phyloP scores from a whole-genome alignment of 345 rosid genomes.

The Sisymbrium altissimum region DNA sequence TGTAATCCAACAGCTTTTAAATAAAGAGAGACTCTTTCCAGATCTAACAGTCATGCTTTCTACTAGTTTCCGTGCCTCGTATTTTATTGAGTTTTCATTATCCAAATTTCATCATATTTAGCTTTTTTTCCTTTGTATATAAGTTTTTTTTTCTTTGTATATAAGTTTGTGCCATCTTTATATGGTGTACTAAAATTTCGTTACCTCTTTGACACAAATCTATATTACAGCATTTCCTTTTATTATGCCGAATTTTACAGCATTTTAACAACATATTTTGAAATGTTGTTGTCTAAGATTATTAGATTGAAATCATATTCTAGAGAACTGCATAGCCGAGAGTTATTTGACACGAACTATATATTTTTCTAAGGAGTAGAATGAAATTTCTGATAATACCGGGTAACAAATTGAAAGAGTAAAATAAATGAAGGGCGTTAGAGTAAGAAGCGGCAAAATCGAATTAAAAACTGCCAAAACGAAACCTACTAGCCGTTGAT shows the following conservation, averaged over 20 bases:
- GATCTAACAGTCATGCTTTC: constrained; percentile 19
- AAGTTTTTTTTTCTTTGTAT: not conserved
- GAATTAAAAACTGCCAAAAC: constrained; percentile 36
- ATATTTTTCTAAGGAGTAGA: not conserved
- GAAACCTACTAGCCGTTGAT: constrained; percentile 22
- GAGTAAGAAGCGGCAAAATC: constrained; percentile 22
- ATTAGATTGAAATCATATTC: not conserved
- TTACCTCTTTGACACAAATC: not conserved
- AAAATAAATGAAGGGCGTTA: not conserved
- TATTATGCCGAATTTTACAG: not conserved
- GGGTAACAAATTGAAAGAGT: not conserved
- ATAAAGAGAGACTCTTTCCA: not conserved
- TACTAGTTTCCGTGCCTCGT: not conserved
- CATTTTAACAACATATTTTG: not conserved
- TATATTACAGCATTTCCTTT: not conserved
- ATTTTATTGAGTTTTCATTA: not conserved
- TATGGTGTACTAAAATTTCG: not conserved
- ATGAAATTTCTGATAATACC: not conserved
- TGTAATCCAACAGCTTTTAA: constrained; percentile 1
- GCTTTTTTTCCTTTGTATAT: not conserved
- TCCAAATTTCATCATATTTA: no score
- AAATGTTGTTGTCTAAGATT: no score
- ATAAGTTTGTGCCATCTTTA: not conserved
- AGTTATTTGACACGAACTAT: not conserved
- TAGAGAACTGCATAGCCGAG: not conserved